Evolutionary conservation across 1,284 basidiomycete species (phyloP).

Genomic region (Leccinum holopus): DNA sequence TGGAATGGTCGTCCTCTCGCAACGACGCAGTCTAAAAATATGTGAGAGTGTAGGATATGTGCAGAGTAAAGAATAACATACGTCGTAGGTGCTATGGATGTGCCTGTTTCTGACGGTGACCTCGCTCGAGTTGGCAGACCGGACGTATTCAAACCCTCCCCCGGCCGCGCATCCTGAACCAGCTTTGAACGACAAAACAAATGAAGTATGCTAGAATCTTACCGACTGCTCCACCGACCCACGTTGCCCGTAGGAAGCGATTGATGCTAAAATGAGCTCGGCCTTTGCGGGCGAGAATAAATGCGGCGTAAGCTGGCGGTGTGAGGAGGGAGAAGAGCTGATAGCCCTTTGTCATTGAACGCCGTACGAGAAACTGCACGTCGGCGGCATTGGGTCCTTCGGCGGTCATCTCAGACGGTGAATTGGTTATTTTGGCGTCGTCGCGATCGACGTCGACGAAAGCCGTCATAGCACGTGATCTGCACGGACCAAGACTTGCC

Average conservation of each 20-base stretch:
- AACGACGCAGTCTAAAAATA: slow-evolving; percentile 49
- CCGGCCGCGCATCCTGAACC: slow-evolving; percentile 38
- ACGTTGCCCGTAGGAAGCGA: slow-evolving; percentile 62
- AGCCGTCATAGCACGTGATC: slow-evolving; percentile 26
- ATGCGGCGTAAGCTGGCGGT: slow-evolving; percentile 56
- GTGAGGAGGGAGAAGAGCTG: slow-evolving; percentile 59
- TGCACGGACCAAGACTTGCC: slow-evolving; percentile 36
- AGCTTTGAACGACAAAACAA: slow-evolving; percentile 1
- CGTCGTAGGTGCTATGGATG: slow-evolving; percentile 53
- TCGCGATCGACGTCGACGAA: slow-evolving; percentile 7
- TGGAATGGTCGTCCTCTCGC: slow-evolving; percentile 66
- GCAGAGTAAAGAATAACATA: slow-evolving; percentile 30
- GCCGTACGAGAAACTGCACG: slow-evolving; percentile 49
- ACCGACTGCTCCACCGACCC: slow-evolving; percentile 62
- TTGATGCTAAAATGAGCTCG: slow-evolving; percentile 55
- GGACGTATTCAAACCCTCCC: slow-evolving; percentile 45
- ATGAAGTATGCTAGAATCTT: neutral
- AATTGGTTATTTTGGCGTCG: neutral
- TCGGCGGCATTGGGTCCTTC: slow-evolving; percentile 23
- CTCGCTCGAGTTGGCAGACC: slow-evolving; percentile 42
- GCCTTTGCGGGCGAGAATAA: slow-evolving; percentile 53
- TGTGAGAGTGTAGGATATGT: slow-evolving; percentile 1
- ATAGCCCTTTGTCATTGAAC: slow-evolving; percentile 64
- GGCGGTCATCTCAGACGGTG: slow-evolving; percentile 14
- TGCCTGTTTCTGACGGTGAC: slow-evolving; percentile 42